These are phyloP conservation scores for Paraurostyla sp. DNA, from an alignment of 73 alveolate genomes.

Conservation along the genomic window DNA sequence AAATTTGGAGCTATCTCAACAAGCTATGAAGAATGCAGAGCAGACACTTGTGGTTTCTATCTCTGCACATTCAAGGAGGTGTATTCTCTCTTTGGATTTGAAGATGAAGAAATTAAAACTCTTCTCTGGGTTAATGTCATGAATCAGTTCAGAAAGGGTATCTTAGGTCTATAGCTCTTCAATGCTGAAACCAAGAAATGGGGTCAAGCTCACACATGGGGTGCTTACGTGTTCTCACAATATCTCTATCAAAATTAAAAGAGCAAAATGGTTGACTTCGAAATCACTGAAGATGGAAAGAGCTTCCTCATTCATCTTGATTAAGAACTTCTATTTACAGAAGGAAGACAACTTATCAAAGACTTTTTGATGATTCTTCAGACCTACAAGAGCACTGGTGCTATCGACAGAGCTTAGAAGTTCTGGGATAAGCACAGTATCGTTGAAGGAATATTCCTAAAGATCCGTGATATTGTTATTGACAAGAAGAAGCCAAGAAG, in stretches of 20 bases:
- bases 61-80: slow-evolving; percentile 86
- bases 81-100: slow-evolving; percentile 78
- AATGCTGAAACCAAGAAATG: slow-evolving; percentile 83
- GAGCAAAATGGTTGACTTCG: slow-evolving; percentile 51
- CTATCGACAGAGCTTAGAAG: slow-evolving; percentile 72
- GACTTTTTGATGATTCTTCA: slow-evolving; percentile 74
- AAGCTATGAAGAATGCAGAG: slow-evolving; percentile 94
- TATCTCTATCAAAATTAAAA: slow-evolving; percentile 47
- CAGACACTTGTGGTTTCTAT: slow-evolving; percentile 90
- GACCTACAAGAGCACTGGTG: slow-evolving; percentile 75
- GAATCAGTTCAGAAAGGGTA: slow-evolving; percentile 68
- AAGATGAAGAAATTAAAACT: slow-evolving; percentile 76
- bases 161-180: slow-evolving; percentile 79
- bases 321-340: slow-evolving; percentile 59
- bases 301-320: slow-evolving; percentile 68
- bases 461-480: slow-evolving; percentile 79
- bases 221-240: slow-evolving; percentile 79
- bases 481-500: slow-evolving; percentile 79
- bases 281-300: slow-evolving; percentile 68
- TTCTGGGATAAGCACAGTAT: slow-evolving; percentile 66
- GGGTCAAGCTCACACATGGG: slow-evolving; percentile 89
- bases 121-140: slow-evolving; percentile 85
- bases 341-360: slow-evolving; percentile 75
- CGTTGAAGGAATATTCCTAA: slow-evolving; percentile 76
- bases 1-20: slow-evolving; percentile 89